phyloP scores from a whole-genome alignment of 257 asterid genomes.

The Asclepias syriaca region DNA sequence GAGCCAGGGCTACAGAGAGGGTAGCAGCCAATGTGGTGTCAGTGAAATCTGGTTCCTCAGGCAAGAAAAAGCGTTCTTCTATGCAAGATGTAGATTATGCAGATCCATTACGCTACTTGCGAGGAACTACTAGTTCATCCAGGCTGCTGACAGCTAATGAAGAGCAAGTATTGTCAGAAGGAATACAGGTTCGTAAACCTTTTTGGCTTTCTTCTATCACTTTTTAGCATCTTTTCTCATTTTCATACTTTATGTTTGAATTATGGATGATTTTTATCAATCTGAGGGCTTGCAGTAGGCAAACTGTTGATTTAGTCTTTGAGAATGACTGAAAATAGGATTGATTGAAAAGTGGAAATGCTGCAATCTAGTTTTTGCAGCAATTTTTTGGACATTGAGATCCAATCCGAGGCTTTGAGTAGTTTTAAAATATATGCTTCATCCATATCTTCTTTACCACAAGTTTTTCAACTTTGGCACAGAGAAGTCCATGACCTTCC shows the following conservation, averaged over 20 bases:
- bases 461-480: neutral
- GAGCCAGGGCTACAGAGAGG: constrained; percentile 74
- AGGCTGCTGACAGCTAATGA: constrained; percentile 81
- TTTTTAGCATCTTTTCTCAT: neutral
- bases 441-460: neutral
- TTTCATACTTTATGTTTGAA: neutral
- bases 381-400: neutral
- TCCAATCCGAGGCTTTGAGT: neutral
- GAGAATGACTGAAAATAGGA: neutral
- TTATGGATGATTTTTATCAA: neutral
- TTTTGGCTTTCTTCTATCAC: constrained; percentile 5
- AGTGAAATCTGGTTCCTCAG: constrained; percentile 64
- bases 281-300: neutral
- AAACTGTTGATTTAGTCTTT: neutral
- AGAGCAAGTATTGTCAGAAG: constrained; percentile 71
- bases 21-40: constrained; percentile 60
- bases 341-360: neutral
- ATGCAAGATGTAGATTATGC: constrained; percentile 65
- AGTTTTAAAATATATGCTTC: neutral
- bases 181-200: constrained; percentile 64
- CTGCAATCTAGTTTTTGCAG: neutral
- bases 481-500: neutral
- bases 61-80: constrained; percentile 59
- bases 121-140: constrained; percentile 63
- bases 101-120: constrained; percentile 79